Evolutionary conservation across 2,329 filamentous ascomycete species (phyloP).

Genomic region (Penicillium italicum): DNA sequence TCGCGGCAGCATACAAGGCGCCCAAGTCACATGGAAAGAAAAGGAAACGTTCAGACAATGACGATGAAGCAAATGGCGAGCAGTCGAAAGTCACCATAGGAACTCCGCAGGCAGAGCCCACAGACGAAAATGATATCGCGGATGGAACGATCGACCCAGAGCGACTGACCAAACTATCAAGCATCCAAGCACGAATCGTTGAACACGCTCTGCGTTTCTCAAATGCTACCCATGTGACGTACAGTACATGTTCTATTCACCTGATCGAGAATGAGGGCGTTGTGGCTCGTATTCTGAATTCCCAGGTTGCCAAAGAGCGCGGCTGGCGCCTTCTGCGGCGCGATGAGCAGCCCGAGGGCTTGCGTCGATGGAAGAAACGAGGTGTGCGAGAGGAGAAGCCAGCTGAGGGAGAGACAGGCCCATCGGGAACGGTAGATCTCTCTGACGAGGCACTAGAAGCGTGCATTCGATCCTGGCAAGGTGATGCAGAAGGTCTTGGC

Average conservation of each 20-base stretch:
- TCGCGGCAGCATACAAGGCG: slow-evolving; percentile 17
- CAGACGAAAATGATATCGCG: slow-evolving; percentile 38
- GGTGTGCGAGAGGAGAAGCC: slow-evolving; percentile 51
- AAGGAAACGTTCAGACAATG: slow-evolving; percentile 38
- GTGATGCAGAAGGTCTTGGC: slow-evolving; percentile 79
- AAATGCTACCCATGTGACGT: slow-evolving; percentile 70
- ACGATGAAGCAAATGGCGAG: slow-evolving; percentile 4
- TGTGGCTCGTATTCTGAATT: slow-evolving; percentile 67
- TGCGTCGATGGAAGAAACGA: slow-evolving; percentile 70
- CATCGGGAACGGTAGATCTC: slow-evolving; percentile 27
- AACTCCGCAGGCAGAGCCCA: slow-evolving; percentile 18
- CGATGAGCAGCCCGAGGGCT: slow-evolving; percentile 69
- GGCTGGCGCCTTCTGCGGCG: slow-evolving; percentile 77
- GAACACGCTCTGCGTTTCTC: slow-evolving; percentile 82
- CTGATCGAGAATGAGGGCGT: slow-evolving; percentile 85
- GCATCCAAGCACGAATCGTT: slow-evolving; percentile 77
- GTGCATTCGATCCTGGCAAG: slow-evolving; percentile 78
- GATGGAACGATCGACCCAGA: slow-evolving; percentile 53
- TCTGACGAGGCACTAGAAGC: slow-evolving; percentile 58
- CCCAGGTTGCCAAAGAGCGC: slow-evolving; percentile 59
- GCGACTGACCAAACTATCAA: slow-evolving; percentile 69
- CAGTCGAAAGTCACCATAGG: slow-evolving; percentile 8
- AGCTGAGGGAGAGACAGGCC: slow-evolving; percentile 3
- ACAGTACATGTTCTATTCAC: slow-evolving; percentile 91
- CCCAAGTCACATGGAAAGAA: slow-evolving; percentile 37